Evolutionary conservation across 495 filamentous ascomycete species (phyloP).

Genomic region (Hypomontagnella submonticulosa): DNA sequence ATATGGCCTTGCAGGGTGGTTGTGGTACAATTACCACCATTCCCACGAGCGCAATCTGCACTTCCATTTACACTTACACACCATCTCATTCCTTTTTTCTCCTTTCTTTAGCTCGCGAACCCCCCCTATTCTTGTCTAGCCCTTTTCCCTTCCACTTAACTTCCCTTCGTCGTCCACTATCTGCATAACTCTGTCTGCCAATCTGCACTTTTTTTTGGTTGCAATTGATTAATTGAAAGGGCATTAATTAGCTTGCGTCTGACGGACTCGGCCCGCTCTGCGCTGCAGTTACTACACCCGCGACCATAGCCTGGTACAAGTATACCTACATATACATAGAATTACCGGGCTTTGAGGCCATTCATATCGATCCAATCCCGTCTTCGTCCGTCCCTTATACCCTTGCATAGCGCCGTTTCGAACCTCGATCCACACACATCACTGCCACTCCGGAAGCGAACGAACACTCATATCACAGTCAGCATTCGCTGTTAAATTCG

Average conservation of each 20-base stretch:
- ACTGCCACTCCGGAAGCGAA: slow-evolving; percentile 19
- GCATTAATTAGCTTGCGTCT: too few species aligned
- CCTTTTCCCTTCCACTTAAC: not conserved
- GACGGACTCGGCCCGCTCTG: slow-evolving; percentile 4
- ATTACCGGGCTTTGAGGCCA: slow-evolving; percentile 16
- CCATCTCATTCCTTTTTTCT: not conserved
- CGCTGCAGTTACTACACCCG: not conserved
- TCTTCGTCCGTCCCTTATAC: slow-evolving; percentile 31
- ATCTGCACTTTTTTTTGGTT: slow-evolving; percentile 1
- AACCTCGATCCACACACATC: slow-evolving; percentile 37
- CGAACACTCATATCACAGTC: not conserved
- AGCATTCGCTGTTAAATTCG: slow-evolving; percentile 30
- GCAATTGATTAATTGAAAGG: slow-evolving; percentile 11
- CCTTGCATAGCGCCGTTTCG: slow-evolving; percentile 43
- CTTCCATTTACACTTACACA: slow-evolving; percentile 3
- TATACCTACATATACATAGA: slow-evolving; percentile 5
- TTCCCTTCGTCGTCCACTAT: slow-evolving; percentile 12
- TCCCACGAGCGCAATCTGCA: slow-evolving; percentile 33
- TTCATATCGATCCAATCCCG: slow-evolving; percentile 33
- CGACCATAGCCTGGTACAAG: not conserved
- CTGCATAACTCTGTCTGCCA: slow-evolving; percentile 5
- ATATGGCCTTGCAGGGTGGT: slow-evolving; percentile 12
- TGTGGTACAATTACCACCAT: slow-evolving; percentile 35
- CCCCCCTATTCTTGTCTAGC: slow-evolving; percentile 6
- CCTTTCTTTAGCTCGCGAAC: slow-evolving; percentile 7